Conservation (phyloP, 2,329 filamentous ascomycete species). For the Sclerotinia minor region DNA sequence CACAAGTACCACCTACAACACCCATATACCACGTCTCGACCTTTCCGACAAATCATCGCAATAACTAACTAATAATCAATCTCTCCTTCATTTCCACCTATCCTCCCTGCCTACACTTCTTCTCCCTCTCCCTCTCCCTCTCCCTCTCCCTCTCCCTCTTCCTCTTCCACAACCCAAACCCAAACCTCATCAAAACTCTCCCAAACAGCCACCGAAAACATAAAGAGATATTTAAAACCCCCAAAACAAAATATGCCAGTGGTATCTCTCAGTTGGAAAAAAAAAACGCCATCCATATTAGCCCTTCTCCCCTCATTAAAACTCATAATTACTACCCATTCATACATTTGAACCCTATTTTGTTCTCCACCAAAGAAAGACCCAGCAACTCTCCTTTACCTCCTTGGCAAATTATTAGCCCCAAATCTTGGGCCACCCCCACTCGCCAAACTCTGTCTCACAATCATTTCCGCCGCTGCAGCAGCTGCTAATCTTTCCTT, state of each 20-base stretch:
- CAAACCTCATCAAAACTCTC: background rate
- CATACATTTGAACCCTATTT: slow-evolving; percentile 2
- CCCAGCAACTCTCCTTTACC: slow-evolving; percentile 31
- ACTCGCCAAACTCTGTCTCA: slow-evolving; percentile 80
- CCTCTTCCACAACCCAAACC: background rate
- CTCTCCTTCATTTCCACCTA: background rate
- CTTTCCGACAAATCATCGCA: too few relatives aligned
- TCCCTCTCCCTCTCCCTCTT: background rate
- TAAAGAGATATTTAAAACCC: background rate
- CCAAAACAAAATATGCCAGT: slow-evolving; percentile 17
- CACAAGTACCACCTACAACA: too few relatives aligned
- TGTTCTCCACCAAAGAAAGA: background rate
- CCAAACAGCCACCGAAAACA: background rate
- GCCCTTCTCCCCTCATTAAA: slow-evolving; percentile 5
- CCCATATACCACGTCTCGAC: too few relatives aligned
- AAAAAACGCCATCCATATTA: slow-evolving; percentile 18
- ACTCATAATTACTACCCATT: slow-evolving; percentile 12
- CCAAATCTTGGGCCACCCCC: slow-evolving; percentile 45
- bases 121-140: background rate
- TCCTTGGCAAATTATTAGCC: slow-evolving; percentile 40
- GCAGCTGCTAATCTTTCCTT: slow-evolving; percentile 90
- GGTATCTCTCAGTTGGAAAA: slow-evolving; percentile 12
- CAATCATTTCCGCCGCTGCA: slow-evolving; percentile 90
- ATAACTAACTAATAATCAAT: background rate
- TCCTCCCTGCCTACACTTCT: background rate